phyloP scores from a whole-genome alignment of 306 rosid genomes.

The Bauhinia variegata region DNA sequence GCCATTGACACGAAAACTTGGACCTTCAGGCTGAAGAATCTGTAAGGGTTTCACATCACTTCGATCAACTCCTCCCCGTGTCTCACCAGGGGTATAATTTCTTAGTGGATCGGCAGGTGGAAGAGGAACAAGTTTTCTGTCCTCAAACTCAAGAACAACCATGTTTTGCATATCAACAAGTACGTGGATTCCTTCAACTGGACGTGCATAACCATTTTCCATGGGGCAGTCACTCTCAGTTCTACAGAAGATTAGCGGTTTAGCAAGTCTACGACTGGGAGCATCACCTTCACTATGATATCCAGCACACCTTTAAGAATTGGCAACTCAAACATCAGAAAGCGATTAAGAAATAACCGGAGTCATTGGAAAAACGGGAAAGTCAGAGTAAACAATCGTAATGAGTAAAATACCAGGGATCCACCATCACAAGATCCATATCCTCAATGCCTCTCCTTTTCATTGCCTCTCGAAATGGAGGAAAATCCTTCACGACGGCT shows the following conservation, averaged over 20 bases:
- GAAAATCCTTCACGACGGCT: slow-evolving; percentile 74
- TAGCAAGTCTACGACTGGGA: slow-evolving; percentile 86
- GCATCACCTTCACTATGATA: slow-evolving; percentile 80
- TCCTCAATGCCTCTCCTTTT: slow-evolving; percentile 87
- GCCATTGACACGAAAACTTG: slow-evolving; percentile 80
- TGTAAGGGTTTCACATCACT: slow-evolving; percentile 79
- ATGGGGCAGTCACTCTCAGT: slow-evolving; percentile 88
- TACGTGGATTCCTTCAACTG: slow-evolving; percentile 85
- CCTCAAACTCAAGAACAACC: slow-evolving; percentile 80
- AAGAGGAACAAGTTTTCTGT: slow-evolving; percentile 72
- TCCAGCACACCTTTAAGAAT: slow-evolving; percentile 68
- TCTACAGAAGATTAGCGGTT: slow-evolving; percentile 80
- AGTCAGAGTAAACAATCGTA: slow-evolving; percentile 5
- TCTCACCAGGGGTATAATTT: slow-evolving; percentile 76
- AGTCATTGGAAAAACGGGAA: slow-evolving; percentile 25
- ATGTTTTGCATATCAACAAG: slow-evolving; percentile 86
- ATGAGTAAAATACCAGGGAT: slow-evolving; percentile 63
- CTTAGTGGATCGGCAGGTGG: slow-evolving; percentile 86
- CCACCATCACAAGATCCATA: slow-evolving; percentile 89
- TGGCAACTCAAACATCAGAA: slow-evolving; percentile 16
- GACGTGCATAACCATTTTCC: slow-evolving; percentile 91
- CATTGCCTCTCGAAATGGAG: slow-evolving; percentile 79
- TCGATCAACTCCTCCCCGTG: slow-evolving; percentile 82
- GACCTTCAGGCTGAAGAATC: slow-evolving; percentile 80
- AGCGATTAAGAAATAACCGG: background rate